A percentile compares a stretch with the other conserved stretches of the same genome.
These are phyloP conservation scores for Tetracladium setigerum DNA, from an alignment of 495 filamentous ascomycete species.

Conservation along the genomic window DNA sequence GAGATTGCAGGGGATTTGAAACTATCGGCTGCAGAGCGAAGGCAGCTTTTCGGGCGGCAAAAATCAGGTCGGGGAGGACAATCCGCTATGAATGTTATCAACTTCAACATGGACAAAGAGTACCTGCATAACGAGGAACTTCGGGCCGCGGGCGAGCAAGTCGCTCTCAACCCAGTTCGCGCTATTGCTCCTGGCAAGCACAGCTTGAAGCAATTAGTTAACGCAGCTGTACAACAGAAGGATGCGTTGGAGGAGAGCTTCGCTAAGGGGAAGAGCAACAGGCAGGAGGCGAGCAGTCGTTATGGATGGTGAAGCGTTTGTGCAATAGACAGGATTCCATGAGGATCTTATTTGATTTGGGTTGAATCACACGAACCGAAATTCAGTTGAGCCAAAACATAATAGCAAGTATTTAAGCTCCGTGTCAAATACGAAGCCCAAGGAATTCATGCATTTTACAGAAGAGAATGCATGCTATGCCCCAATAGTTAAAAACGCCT, in stretches of 20 bases:
- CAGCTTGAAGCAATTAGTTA: slow-evolving; percentile 78
- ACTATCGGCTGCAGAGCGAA: slow-evolving; percentile 61
- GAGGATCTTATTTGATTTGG: not conserved
- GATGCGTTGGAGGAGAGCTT: slow-evolving; percentile 86
- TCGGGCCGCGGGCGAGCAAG: slow-evolving; percentile 55
- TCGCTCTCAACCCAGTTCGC: slow-evolving; percentile 73
- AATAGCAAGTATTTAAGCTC: too few relatives aligned
- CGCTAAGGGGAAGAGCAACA: slow-evolving; percentile 63
- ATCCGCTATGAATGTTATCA: slow-evolving; percentile 42
- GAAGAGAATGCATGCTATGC: too few relatives aligned
- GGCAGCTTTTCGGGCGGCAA: slow-evolving; percentile 75
- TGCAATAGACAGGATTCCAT: not conserved
- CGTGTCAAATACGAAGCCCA: too few relatives aligned
- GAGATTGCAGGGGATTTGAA: slow-evolving; percentile 65
- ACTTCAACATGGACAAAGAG: slow-evolving; percentile 80
- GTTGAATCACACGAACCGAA: too few relatives aligned
- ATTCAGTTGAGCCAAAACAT: too few relatives aligned
- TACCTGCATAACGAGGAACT: slow-evolving; percentile 75
- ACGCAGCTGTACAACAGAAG: slow-evolving; percentile 67
- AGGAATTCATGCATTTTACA: too few relatives aligned
- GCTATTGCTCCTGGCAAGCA: slow-evolving; percentile 85
- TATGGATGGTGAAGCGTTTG: slow-evolving; percentile 65
- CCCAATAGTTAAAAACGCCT: too few relatives aligned
- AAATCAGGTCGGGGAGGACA: slow-evolving; percentile 25
- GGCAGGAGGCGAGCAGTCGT: slow-evolving; percentile 66